These are phyloP conservation scores for Metschnikowia peoriensis DNA, from an alignment of 805 yeast genomes.

Conservation along the genomic window DNA sequence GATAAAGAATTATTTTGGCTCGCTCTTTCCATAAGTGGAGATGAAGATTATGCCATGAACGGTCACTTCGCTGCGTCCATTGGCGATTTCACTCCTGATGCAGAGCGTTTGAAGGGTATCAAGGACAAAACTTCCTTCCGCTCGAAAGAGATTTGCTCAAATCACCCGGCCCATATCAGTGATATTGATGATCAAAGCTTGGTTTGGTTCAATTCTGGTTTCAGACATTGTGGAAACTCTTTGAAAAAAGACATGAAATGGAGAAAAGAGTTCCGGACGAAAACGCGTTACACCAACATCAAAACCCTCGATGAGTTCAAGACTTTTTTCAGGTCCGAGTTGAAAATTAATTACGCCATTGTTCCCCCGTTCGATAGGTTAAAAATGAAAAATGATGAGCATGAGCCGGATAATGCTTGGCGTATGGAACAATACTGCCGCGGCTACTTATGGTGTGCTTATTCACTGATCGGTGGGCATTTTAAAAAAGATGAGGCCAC, in stretches of 20 bases:
- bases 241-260: constrained; percentile 25
- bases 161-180: constrained; percentile 60
- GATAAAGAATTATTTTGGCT: constrained; percentile 41
- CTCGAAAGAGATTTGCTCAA: constrained; percentile 51
- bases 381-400: constrained; percentile 4
- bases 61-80: constrained; percentile 31
- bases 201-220: constrained; percentile 72
- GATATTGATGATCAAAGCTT: constrained; percentile 49
- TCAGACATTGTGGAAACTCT: constrained; percentile 49
- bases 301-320: constrained; percentile 24
- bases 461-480: constrained; percentile 52
- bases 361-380: constrained; percentile 11
- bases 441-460: constrained; percentile 61
- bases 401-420: constrained; percentile 17
- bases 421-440: constrained; percentile 41
- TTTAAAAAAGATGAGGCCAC: constrained; percentile 19
- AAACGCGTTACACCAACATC: constrained; percentile 25
- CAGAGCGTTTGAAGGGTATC: constrained; percentile 20
- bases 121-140: constrained; percentile 23
- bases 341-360: constrained; percentile 46
- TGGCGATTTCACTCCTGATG: constrained; percentile 29
- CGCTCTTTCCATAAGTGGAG: constrained; percentile 24
- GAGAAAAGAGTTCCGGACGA: constrained; percentile 27
- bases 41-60: constrained; percentile 32
- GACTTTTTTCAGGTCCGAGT: constrained; percentile 27